Percentiles rank a stretch among this genome's conserved stretches.
phyloP scores from a whole-genome alignment of 148 eudicot genomes.

The Rheum nobile region DNA sequence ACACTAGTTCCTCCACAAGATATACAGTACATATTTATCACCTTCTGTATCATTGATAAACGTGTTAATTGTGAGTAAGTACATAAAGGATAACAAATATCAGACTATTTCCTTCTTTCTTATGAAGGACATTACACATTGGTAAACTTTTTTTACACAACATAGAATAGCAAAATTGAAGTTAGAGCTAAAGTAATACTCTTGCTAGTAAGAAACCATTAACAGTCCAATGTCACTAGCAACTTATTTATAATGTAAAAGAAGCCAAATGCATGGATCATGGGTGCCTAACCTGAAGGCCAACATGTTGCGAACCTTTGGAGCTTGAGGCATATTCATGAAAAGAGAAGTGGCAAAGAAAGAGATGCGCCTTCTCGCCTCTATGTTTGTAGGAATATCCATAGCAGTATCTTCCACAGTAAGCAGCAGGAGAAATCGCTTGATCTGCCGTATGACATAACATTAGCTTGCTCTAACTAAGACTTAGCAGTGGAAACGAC shows the following conservation, averaged over 20 bases:
- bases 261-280: not conserved
- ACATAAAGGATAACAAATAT: not conserved
- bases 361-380: constrained; percentile 82
- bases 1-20: not conserved
- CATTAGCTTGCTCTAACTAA: not conserved
- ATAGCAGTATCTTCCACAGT: constrained; percentile 79
- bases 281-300: constrained; percentile 71
- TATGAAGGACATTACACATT: not conserved
- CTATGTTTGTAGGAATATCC: constrained; percentile 83
- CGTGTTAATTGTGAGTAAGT: not conserved
- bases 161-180: too few relatives aligned
- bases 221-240: too few relatives aligned
- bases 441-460: constrained; percentile 40
- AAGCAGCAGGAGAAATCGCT: constrained; percentile 74
- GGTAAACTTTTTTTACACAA: too few relatives aligned
- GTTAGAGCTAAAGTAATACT: too few relatives aligned
- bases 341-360: constrained; percentile 91
- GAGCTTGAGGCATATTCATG: constrained; percentile 92
- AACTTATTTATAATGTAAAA: not conserved
- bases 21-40: not conserved
- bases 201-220: too few relatives aligned
- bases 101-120: not conserved
- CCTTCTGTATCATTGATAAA: not conserved
- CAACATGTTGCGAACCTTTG: constrained; percentile 88
- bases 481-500: not conserved